Conservation (phyloP, 2,329 filamentous ascomycete species). For the Chalaropsis ovoidea region DNA sequence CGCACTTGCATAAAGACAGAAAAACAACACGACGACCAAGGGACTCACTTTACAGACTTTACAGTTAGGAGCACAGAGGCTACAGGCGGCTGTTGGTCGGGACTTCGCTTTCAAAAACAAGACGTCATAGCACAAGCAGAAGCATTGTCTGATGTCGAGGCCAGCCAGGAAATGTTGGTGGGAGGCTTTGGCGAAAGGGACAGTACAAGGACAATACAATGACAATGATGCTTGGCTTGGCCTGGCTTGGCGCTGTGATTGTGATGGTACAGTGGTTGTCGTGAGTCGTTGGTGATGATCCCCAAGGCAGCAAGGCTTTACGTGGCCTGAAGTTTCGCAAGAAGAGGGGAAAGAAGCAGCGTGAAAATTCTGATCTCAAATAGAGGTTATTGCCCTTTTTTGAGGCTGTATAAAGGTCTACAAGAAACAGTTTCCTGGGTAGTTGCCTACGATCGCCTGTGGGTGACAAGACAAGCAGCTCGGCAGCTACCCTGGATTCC, state of each 20-base stretch:
- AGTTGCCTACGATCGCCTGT: background rate
- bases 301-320: background rate
- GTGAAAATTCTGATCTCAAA: background rate
- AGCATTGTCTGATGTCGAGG: background rate
- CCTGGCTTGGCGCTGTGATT: background rate
- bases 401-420: background rate
- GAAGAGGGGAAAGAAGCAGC: background rate
- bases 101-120: background rate
- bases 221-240: background rate
- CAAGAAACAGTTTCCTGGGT: background rate
- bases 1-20: background rate
- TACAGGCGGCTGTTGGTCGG: background rate
- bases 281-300: background rate
- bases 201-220: too few relatives aligned
- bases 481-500: background rate
- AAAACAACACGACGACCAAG: background rate
- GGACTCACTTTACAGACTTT: background rate
- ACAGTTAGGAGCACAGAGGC: background rate
- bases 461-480: background rate
- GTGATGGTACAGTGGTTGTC: too few relatives aligned
- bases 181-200: too few relatives aligned
- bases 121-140: slow-evolving; percentile 6
- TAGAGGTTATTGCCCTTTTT: background rate
- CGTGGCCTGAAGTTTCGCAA: background rate
- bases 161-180: background rate